These are phyloP conservation scores for Penicillium robsamsonii DNA, from an alignment of 495 filamentous ascomycete genomes.

Conservation along the genomic window DNA sequence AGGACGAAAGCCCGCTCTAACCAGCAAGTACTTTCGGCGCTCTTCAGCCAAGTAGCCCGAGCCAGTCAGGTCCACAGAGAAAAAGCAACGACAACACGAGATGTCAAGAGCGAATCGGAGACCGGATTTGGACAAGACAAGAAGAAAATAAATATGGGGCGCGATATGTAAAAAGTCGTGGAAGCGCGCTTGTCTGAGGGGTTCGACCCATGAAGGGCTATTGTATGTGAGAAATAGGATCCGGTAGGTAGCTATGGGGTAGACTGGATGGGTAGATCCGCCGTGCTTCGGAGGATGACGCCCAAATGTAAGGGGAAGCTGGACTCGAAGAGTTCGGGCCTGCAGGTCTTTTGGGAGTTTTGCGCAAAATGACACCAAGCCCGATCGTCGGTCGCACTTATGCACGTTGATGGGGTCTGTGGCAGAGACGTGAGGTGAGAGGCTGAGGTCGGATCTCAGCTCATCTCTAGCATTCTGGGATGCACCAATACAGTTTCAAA, in stretches of 20 bases:
- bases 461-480: constrained; percentile 17
- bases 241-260: constrained; percentile 12
- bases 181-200: constrained; percentile 25
- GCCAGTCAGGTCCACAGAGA: constrained; percentile 66
- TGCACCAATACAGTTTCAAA: not conserved
- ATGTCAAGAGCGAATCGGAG: constrained; percentile 20
- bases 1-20: constrained; percentile 17
- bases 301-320: constrained; percentile 20
- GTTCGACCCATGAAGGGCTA: constrained; percentile 18
- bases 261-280: constrained; percentile 24
- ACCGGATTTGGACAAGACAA: constrained; percentile 7
- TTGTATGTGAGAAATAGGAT: constrained; percentile 19
- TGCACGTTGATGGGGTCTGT: constrained; percentile 38
- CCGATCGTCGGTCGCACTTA: constrained; percentile 43
- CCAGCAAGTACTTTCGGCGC: constrained; percentile 8
- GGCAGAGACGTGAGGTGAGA: constrained; percentile 16
- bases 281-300: constrained; percentile 14
- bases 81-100: constrained; percentile 19
- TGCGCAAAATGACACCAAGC: constrained; percentile 20
- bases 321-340: constrained; percentile 6
- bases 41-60: constrained; percentile 39
- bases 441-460: constrained; percentile 21
- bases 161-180: not conserved
- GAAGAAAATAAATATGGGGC: constrained; percentile 16
- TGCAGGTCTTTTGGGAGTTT: not conserved